Conservation (phyloP, 208 protist genomes). For the Crithidia fasciculata region DNA sequence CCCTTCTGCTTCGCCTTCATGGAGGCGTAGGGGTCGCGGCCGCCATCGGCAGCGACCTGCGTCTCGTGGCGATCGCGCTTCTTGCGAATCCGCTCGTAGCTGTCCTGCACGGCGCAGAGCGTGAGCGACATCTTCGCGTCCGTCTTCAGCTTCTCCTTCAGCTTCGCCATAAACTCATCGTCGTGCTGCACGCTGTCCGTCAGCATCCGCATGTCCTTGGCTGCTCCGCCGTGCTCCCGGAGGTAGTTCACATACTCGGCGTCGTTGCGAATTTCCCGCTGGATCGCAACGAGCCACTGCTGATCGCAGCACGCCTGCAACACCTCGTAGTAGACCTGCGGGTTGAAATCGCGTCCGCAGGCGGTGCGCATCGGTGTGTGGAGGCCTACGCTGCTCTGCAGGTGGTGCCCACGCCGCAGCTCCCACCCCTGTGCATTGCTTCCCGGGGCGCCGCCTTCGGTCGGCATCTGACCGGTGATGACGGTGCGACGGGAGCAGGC, state of each 20-base stretch:
- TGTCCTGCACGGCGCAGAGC: slow-evolving; percentile 86
- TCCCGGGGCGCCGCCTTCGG: slow-evolving; percentile 31
- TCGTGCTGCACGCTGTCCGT: slow-evolving; percentile 71
- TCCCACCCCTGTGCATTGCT: slow-evolving; percentile 42
- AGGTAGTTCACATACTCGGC: slow-evolving; percentile 79
- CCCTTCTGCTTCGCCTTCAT: slow-evolving; percentile 65
- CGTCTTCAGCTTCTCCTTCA: slow-evolving; percentile 71
- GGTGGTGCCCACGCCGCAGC: slow-evolving; percentile 72
- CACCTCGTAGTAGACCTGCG: slow-evolving; percentile 82
- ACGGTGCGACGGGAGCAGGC: slow-evolving; percentile 29
- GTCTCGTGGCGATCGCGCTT: slow-evolving; percentile 84
- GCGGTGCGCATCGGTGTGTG: slow-evolving; percentile 71
- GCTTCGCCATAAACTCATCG: slow-evolving; percentile 84
- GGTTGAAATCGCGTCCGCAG: slow-evolving; percentile 83
- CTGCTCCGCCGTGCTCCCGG: slow-evolving; percentile 71
- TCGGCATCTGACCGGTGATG: slow-evolving; percentile 66
- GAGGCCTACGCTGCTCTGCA: slow-evolving; percentile 76
- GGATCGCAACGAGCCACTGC: slow-evolving; percentile 86
- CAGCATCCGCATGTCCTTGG: slow-evolving; percentile 63
- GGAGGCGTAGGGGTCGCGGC: slow-evolving; percentile 69
- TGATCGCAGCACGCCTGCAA: slow-evolving; percentile 87
- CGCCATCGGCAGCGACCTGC: slow-evolving; percentile 79
- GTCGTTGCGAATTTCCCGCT: slow-evolving; percentile 75
- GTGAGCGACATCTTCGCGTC: slow-evolving; percentile 80
- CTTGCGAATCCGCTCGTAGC: slow-evolving; percentile 80